Base-by-base conservation (phyloP, 768 basidiomycete species). In the Mycena polygramma region DNA sequence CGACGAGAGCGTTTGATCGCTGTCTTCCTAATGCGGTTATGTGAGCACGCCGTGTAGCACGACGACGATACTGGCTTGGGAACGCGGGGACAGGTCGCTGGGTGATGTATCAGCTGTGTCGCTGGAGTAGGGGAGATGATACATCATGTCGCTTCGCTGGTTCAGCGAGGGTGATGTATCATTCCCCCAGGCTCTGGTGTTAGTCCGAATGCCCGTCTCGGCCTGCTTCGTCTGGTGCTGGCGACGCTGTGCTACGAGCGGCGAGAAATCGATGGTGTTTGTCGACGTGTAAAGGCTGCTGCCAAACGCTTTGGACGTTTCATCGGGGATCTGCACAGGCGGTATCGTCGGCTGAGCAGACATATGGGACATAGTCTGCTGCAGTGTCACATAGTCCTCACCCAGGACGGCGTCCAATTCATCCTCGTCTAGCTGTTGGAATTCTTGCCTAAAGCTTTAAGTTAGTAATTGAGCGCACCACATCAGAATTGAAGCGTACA, bases 151-250 rank as follows among this genome's bases (percentile, higher is more conserved):
- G n/a, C n/a, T n/a, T n/a, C n/a, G n/a, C n/a, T n/a, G n/a, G n/a
- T n/a, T n/a, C n/a, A n/a, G n/a, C n/a, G n/a, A n/a, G n/a, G n/a
- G n/a, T n/a, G n/a, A n/a, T n/a, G n/a, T n/a, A n/a, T n/a, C n/a
- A n/a, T n/a, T n/a, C n/a, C n/a, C n/a, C n/a, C n/a, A n/a, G n/a
- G n/a, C n/a, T n/a, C n/a, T n/a, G n/a, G n/a, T n/a, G n/a, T n/a
- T n/a, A n/a, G n/a, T n/a, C n/a, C n/a, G n/a, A n/a, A n/a, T 13
- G 17, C 62, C 52, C 7, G 41, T 37, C 10, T 36, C 62, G 22
- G 62, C 62, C 41, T 63, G 62, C 9, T 22, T 20, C 4, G 49
- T 63, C 39, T 53, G 62, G 22, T 63, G 62, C 24, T 52, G 19
- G 15, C 13, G 48, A 14, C 48, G 48, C 26, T 52, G 61, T 13